Base-by-base conservation (phyloP, 352 stramenopile species). In the Phytophthora ramorum region DNA sequence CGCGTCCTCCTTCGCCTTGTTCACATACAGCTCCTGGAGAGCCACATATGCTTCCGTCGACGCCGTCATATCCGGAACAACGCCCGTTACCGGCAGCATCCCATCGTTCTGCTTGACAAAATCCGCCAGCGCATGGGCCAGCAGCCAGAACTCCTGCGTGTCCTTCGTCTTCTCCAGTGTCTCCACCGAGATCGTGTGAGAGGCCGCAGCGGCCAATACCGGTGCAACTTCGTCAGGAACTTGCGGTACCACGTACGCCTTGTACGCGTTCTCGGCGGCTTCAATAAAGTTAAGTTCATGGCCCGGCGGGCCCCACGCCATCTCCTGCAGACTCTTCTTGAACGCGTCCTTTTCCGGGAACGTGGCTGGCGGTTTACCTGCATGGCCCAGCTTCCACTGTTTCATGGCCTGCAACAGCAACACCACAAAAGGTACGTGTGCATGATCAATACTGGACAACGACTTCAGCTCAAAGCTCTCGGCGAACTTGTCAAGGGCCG, bases 201-300 rank as follows among this genome's bases (percentile, higher is more conserved):
- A 43, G 12, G 73, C 57, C 20, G 83, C 76, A 5, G 73, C 63
- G 10, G 57, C 51, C 19, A 97, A 60, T 30, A 97, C 81, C 2
- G 75, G 59, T 10, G 62, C 57, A 13, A 97, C 88, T 70, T 98
- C 91, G 7, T 89, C 81, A 0, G 94, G 89, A 40, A 98, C 75
- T 19, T 90, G 70, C 10, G 83, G 73, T 48, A 90, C 54, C 6
- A 89, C 81, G 65, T 98, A 99, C 14, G 92, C 94, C 49, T 95
- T 88, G 79, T 98, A 98, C 1, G 94, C 85, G 46, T 99, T 91
- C 34, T 95, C 78, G 7, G 87, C 53, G 2, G 97, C 97, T 72
- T 99, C 97, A 37, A 97, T 71, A 74, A 99, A 98, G 76, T 99
- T 99, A 0, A 99, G 52, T 83, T 99, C 92, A 50, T 96, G 85